Conservation (phyloP, 2,329 filamentous ascomycete genomes). For the Fusarium heterosporum region DNA sequence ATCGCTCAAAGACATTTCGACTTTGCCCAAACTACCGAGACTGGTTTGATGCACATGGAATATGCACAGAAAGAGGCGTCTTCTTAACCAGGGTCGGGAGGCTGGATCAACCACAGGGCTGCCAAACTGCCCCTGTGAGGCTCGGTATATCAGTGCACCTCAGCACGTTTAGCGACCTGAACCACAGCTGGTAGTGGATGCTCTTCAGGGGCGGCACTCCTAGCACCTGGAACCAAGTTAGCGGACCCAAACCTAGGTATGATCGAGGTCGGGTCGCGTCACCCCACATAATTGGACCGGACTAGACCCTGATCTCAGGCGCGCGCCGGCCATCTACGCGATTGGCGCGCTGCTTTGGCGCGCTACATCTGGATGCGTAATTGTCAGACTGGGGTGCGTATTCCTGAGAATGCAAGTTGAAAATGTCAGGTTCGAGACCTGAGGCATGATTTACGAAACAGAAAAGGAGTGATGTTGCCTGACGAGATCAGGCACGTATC, state of each 20-base stretch:
- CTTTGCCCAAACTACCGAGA: conserved; percentile 30
- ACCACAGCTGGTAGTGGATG: conserved; percentile 27
- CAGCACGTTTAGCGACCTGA: conserved; percentile 28
- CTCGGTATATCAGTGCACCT: conserved; percentile 30
- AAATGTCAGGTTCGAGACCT: conserved; percentile 26
- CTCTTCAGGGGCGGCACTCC: conserved; percentile 34
- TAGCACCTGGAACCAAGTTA: conserved; percentile 13
- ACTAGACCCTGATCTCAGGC: conserved; percentile 37
- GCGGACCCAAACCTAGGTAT: neutral
- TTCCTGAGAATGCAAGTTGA: conserved; percentile 3
- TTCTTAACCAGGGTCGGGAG: conserved; percentile 21
- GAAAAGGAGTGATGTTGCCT: conserved; percentile 45
- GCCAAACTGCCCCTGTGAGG: conserved; percentile 35
- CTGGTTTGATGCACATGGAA: conserved; percentile 35
- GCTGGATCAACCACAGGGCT: conserved; percentile 26
- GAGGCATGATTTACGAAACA: conserved; percentile 34
- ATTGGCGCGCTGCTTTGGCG: conserved; percentile 9
- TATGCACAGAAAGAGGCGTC: conserved; percentile 31
- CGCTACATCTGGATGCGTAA: conserved; percentile 35
- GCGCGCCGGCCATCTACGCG: neutral
- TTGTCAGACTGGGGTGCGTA: conserved; percentile 43
- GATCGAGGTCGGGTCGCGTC: conserved; percentile 31
- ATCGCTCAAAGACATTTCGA: conserved; percentile 19
- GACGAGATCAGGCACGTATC: conserved; percentile 41
- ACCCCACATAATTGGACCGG: conserved; percentile 24